Conservation (phyloP, 1,284 basidiomycete species). For the Flammula alnicola region DNA sequence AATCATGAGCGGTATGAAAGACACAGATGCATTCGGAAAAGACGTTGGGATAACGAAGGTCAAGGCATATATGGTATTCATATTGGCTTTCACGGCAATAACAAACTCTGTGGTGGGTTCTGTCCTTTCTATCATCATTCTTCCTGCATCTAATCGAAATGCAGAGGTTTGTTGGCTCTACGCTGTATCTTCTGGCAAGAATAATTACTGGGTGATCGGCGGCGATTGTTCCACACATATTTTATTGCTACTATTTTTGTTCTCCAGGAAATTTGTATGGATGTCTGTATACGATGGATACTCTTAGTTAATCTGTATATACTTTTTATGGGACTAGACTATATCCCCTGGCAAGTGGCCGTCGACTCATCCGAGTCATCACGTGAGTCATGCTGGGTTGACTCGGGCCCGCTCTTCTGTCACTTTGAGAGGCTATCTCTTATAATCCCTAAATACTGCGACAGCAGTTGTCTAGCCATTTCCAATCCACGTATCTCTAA, state of each 20-base stretch:
- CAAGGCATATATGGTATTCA: slow-evolving; percentile 79
- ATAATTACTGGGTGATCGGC: slow-evolving; percentile 46
- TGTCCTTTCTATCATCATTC: slow-evolving; percentile 4
- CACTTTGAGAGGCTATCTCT: no score
- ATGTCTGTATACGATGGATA: no score
- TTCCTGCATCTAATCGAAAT: slow-evolving; percentile 2
- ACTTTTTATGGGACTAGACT: no score
- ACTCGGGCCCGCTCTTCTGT: neutral
- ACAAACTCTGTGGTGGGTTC: slow-evolving; percentile 64
- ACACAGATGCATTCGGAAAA: slow-evolving; percentile 66
- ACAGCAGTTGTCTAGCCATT: no score
- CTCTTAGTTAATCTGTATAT: no score
- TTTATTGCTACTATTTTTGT: slow-evolving; percentile 5
- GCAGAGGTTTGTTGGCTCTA: slow-evolving; percentile 52
- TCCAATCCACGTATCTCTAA: no score
- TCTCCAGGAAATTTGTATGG: no score
- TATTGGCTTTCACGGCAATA: slow-evolving; percentile 79
- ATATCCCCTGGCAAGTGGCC: no score
- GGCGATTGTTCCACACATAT: neutral
- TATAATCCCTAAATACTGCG: no score
- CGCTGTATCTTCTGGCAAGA: slow-evolving; percentile 48
- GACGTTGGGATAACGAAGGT: slow-evolving; percentile 58
- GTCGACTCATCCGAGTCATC: neutral
- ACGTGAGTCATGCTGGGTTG: slow-evolving; percentile 3
- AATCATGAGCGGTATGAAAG: slow-evolving; percentile 73